phyloP scores from a whole-genome alignment of 768 basidiomycete genomes.

The Podaxis pistillaris region DNA sequence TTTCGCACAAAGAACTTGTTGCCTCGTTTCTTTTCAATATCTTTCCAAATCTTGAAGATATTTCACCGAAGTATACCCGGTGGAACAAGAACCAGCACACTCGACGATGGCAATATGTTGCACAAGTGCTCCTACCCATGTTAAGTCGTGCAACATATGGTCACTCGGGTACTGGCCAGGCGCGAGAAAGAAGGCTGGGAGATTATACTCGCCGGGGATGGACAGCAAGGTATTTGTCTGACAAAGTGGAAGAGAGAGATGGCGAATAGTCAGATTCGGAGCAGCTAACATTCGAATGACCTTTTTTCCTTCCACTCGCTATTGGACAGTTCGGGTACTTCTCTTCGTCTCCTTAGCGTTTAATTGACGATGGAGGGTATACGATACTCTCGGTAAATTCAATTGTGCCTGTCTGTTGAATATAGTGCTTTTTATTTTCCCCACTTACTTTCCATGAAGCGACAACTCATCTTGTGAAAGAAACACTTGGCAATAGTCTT shows the following conservation, averaged over 20 bases:
- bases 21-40: background rate
- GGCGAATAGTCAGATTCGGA: background rate
- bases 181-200: too few species aligned
- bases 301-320: too few species aligned
- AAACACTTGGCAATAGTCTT: too few species aligned
- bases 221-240: background rate
- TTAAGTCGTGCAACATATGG: background rate
- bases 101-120: background rate
- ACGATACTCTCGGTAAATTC: too few species aligned
- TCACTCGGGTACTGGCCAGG: too few species aligned
- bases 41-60: background rate
- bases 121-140: background rate
- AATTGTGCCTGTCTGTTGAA: too few species aligned
- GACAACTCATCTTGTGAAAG: too few species aligned
- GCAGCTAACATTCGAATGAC: background rate
- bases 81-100: background rate
- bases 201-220: background rate
- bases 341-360: too few species aligned
- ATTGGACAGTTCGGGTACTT: too few species aligned
- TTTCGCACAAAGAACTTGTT: slow-evolving; percentile 3
- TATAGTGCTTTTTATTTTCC: too few species aligned
- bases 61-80: background rate
- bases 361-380: too few species aligned
- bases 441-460: too few species aligned
- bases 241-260: background rate